Evolutionary conservation across 371 early-diverging fungal genomes (phyloP).

Genomic region (Lichtheimia hyalospora): DNA sequence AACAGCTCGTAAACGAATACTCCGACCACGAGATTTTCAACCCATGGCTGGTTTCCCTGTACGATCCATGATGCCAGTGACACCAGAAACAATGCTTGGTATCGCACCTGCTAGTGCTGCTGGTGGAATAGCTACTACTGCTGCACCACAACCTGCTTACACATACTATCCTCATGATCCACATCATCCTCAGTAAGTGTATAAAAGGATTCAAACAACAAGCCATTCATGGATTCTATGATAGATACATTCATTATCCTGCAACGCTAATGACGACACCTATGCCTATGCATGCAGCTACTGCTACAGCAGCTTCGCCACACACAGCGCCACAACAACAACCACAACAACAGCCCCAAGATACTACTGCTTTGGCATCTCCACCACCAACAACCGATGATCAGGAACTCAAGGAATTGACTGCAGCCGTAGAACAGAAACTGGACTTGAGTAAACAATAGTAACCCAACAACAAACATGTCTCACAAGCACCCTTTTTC

Average conservation of each 20-base stretch:
- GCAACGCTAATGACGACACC: slow-evolving; percentile 12
- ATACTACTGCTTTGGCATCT: slow-evolving; percentile 2
- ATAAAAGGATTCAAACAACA: too few species aligned
- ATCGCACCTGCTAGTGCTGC: slow-evolving; percentile 13
- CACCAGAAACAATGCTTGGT: slow-evolving; percentile 52
- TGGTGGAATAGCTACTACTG: slow-evolving; percentile 1
- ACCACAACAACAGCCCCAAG: background rate
- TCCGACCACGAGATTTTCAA: slow-evolving; percentile 37
- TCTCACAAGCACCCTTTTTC: too few species aligned
- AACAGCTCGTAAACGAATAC: slow-evolving; percentile 23
- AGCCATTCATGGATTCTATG: background rate
- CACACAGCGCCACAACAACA: background rate
- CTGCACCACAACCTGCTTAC: background rate
- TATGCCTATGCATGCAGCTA: slow-evolving; percentile 4
- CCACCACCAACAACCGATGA: slow-evolving; percentile 10
- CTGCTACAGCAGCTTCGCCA: background rate
- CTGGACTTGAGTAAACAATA: slow-evolving; percentile 5
- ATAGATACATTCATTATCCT: slow-evolving; percentile 12
- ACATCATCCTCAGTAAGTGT: slow-evolving; percentile 10
- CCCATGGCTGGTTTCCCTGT: slow-evolving; percentile 34
- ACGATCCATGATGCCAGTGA: slow-evolving; percentile 44
- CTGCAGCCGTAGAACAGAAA: slow-evolving; percentile 22
- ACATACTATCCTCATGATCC: slow-evolving; percentile 10
- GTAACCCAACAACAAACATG: slow-evolving; percentile 1
- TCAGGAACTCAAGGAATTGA: slow-evolving; percentile 11